A percentile compares a stretch with the other conserved stretches of the same genome.
Conservation (phyloP, 2,329 filamentous ascomycete genomes). For the Penicillium vulpinum region DNA sequence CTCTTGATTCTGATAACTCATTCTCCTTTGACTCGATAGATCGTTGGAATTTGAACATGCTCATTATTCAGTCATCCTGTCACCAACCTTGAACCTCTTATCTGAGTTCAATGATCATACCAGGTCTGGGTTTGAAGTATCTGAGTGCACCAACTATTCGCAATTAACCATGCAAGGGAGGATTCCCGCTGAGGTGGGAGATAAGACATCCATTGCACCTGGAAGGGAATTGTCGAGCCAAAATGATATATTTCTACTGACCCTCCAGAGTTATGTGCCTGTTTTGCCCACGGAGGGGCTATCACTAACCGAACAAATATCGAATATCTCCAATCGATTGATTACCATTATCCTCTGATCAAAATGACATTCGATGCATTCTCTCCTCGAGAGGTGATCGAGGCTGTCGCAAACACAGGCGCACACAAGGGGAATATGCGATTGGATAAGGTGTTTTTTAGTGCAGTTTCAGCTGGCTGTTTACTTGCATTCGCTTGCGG, state of each 20-base stretch:
- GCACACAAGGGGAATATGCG: conserved; percentile 55
- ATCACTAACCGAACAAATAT: neutral
- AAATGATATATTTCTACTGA: too few species aligned
- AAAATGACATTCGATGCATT: conserved; percentile 42
- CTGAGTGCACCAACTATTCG: neutral
- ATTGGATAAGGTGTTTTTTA: conserved; percentile 55
- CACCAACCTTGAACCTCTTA: conserved; percentile 1
- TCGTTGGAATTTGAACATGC: neutral
- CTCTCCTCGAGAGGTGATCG: conserved; percentile 52
- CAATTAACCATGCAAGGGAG: neutral
- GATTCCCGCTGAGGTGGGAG: neutral
- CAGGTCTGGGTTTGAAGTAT: neutral
- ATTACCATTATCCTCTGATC: neutral
- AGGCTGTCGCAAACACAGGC: conserved; percentile 54
- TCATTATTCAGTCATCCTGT: neutral
- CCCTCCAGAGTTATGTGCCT: neutral
- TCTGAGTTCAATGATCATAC: neutral
- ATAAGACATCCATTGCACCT: neutral
- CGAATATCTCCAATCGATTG: neutral
- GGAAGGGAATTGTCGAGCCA: neutral
- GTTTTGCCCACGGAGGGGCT: too few species aligned
- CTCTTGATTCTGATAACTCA: conserved; percentile 9
- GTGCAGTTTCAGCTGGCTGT: conserved; percentile 53
- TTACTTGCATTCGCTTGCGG: conserved; percentile 55
- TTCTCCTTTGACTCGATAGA: conserved; percentile 7